phyloP scores from a whole-genome alignment of 306 rosid species.

The Pachyrhizus erosus region DNA sequence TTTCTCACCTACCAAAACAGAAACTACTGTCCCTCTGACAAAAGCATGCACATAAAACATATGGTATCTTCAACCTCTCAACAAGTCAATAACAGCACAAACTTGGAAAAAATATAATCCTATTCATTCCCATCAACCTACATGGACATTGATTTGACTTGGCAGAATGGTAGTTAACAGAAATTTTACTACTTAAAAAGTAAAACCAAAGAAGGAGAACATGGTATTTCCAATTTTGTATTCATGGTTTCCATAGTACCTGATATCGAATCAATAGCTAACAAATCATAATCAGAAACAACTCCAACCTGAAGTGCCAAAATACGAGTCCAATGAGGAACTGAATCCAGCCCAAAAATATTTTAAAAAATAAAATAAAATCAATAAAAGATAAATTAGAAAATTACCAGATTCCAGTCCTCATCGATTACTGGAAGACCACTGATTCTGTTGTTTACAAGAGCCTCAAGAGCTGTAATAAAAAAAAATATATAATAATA shows the following conservation, averaged over 20 bases:
- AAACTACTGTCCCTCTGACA: not conserved
- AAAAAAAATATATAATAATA: not conserved
- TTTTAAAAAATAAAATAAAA: not conserved
- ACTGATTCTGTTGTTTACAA: slow-evolving; percentile 82
- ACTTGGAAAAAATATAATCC: not conserved
- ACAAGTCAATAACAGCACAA: slow-evolving; percentile 16
- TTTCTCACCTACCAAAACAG: slow-evolving; percentile 16
- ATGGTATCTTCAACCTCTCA: slow-evolving; percentile 22
- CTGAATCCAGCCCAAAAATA: slow-evolving; percentile 21
- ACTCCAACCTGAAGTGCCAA: slow-evolving; percentile 84
- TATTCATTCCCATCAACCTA: slow-evolving; percentile 26
- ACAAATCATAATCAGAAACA: slow-evolving; percentile 91
- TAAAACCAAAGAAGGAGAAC: not conserved
- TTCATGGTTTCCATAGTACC: slow-evolving; percentile 50
- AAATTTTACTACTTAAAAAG: not conserved
- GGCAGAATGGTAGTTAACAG: not conserved
- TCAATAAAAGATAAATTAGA: not conserved
- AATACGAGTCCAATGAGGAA: slow-evolving; percentile 25
- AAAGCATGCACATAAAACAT: slow-evolving; percentile 5
- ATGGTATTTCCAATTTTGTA: not conserved
- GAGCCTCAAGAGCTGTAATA: slow-evolving; percentile 73
- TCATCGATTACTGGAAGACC: slow-evolving; percentile 96
- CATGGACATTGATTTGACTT: slow-evolving; percentile 7
- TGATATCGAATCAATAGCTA: slow-evolving; percentile 96
- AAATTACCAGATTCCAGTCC: slow-evolving; percentile 84